These are phyloP conservation scores for Kappamyces sp. DNA, from an alignment of 192 early-diverging fungal genomes.

Conservation along the genomic window DNA sequence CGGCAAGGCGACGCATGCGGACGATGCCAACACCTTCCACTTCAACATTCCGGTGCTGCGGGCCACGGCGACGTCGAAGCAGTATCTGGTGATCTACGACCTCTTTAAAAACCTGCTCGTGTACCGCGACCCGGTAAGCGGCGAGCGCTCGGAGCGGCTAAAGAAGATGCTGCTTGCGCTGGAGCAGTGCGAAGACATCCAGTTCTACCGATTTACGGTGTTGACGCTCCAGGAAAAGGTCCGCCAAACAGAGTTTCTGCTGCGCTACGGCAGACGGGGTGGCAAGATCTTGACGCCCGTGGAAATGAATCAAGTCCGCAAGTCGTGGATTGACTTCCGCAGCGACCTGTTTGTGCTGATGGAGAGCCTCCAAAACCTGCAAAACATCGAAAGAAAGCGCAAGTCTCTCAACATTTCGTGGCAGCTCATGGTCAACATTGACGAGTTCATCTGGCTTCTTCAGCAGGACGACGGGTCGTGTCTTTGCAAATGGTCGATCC, in stretches of 20 bases:
- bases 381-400: constrained; percentile 43
- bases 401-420: constrained; percentile 52
- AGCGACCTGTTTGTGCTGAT: constrained; percentile 72
- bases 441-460: constrained; percentile 73
- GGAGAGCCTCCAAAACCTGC: constrained; percentile 55
- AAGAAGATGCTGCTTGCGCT: constrained; percentile 74
- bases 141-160: constrained; percentile 62
- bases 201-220: constrained; percentile 46
- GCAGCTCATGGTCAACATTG: constrained; percentile 48
- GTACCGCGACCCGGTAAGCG: constrained; percentile 75
- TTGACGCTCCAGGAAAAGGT: constrained; percentile 56
- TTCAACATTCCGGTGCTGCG: constrained; percentile 71
- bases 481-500: constrained; percentile 66
- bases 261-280: constrained; percentile 17
- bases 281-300: background rate
- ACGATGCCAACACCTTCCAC: constrained; percentile 53
- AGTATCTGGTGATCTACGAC: constrained; percentile 68
- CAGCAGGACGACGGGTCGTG: constrained; percentile 55
- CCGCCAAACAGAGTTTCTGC: constrained; percentile 32
- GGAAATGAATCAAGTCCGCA: constrained; percentile 5
- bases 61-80: constrained; percentile 67
- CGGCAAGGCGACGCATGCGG: constrained; percentile 18
- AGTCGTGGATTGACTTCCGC: constrained; percentile 11
- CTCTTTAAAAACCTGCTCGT: constrained; percentile 73
- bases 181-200: constrained; percentile 67